Evolutionary conservation across 768 basidiomycete genomes (phyloP).

Genomic region (Cystofilobasidium bisporidii): DNA sequence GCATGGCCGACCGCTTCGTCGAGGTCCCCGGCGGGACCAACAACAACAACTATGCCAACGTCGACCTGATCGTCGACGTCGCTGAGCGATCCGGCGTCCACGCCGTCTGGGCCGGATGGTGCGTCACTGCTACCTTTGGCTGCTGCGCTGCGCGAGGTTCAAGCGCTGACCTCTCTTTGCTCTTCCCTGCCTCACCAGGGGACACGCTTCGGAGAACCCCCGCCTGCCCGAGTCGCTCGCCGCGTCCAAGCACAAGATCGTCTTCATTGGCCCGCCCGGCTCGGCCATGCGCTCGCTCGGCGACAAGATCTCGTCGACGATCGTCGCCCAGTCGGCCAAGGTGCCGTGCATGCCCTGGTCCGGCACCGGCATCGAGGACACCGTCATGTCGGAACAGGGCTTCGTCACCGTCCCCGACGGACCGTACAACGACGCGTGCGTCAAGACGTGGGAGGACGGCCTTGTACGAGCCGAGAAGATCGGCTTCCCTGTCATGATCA

Average conservation of each 20-base stretch:
- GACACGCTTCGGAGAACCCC: slow-evolving; percentile 98
- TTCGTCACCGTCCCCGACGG: slow-evolving; percentile 90
- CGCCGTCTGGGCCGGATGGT: slow-evolving; percentile 99
- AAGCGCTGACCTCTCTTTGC: not conserved
- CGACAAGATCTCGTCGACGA: slow-evolving; percentile 99
- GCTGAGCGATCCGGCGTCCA: slow-evolving; percentile 96
- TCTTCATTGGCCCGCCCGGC: slow-evolving; percentile 98
- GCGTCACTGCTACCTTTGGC: not conserved
- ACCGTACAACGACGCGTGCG: slow-evolving; percentile 79
- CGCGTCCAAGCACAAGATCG: slow-evolving; percentile 86
- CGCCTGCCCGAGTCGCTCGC: slow-evolving; percentile 86
- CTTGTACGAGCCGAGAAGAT: slow-evolving; percentile 71
- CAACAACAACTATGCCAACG: slow-evolving; percentile 99
- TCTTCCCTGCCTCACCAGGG: slow-evolving; percentile 41
- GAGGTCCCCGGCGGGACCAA: slow-evolving; percentile 97
- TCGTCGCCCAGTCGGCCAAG: slow-evolving; percentile 90
- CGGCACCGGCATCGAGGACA: slow-evolving; percentile 84
- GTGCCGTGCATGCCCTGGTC: slow-evolving; percentile 99
- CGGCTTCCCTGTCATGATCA: slow-evolving; percentile 98
- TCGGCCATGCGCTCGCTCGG: slow-evolving; percentile 98
- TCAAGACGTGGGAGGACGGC: slow-evolving; percentile 78
- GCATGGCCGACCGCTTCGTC: slow-evolving; percentile 98
- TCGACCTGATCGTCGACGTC: slow-evolving; percentile 95
- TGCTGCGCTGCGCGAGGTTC: no score
- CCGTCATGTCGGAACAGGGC: slow-evolving; percentile 68